Conservation (phyloP, 768 basidiomycete species). For the Solioccasus polychromus region DNA sequence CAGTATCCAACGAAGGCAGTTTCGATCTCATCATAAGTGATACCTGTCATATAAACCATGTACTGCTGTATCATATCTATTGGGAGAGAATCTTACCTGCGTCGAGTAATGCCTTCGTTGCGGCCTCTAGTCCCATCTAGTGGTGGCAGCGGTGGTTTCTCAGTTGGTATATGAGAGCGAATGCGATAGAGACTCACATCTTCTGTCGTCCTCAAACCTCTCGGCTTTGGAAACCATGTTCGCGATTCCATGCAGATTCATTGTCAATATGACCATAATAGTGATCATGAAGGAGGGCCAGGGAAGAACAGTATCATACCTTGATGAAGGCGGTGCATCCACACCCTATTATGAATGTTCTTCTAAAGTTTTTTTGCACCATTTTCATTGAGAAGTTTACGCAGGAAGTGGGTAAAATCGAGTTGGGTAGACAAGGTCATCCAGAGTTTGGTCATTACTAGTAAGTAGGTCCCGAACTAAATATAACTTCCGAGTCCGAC, state of each 20-base stretch:
- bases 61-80: neutral
- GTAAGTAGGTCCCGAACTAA: too few relatives aligned
- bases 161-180: neutral
- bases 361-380: constrained; percentile 4
- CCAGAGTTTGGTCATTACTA: too few relatives aligned
- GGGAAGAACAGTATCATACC: too few relatives aligned
- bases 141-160: neutral
- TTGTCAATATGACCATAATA: too few relatives aligned
- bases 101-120: constrained; percentile 83
- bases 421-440: too few relatives aligned
- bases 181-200: constrained; percentile 45
- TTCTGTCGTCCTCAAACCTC: constrained; percentile 62
- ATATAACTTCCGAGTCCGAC: too few relatives aligned
- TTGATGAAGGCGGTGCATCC: constrained; percentile 21
- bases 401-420: neutral
- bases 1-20: constrained; percentile 75
- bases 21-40: constrained; percentile 76
- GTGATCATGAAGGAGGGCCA: neutral
- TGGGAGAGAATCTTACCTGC: constrained; percentile 48
- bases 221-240: constrained; percentile 53
- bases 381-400: neutral
- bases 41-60: constrained; percentile 41
- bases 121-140: constrained; percentile 85
- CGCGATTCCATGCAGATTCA: constrained; percentile 6
- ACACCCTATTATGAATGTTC: constrained; percentile 18